Evolutionary conservation across 306 rosid species (phyloP), one percentile per base, ranked within the genome.

Genomic region (Lathyrus tuberosus): DNA sequence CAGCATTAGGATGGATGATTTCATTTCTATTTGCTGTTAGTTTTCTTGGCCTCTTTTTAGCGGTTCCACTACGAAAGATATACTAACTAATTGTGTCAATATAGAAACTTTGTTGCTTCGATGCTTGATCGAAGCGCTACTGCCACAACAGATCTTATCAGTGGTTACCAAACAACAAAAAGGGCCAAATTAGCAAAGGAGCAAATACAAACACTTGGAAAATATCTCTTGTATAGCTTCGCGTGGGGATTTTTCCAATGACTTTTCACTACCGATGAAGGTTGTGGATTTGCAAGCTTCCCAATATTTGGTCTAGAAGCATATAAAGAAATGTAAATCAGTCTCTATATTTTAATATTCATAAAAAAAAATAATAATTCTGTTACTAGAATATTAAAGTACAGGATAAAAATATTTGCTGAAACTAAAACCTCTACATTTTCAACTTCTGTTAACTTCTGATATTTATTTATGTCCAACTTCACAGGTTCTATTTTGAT

Each of bases 11-110:
- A n/a, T n/a, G n/a, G n/a, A n/a, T n/a, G n/a, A n/a, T n/a, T n/a
- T n/a, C n/a, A n/a, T n/a, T n/a, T n/a, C n/a, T n/a, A n/a, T n/a
- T n/a, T n/a, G n/a, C n/a, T n/a, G n/a, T n/a, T n/a, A n/a, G n/a
- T n/a, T n/a, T n/a, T n/a, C n/a, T n/a, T n/a, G n/a, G n/a, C n/a
- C n/a, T n/a, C n/a, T n/a, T n/a, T 65, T 77, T 85, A 0, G 84
- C 80, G 68, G 74, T 84, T 57, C 87, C 87, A 38, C 83, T 80
- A 37, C 76, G 87, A 30, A 84, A 84, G 87, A 85, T 84, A 74
- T 28, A 37, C 10, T n/a, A 20, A 65, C 8, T 30, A 8, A 47
- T 28, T 44, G 10, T 52, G 31, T 41, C 74, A 62, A 37, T 3
- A 8, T 44, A 17, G 16, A 49, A 16, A 15, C 18, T 2, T 10